Evolutionary conservation across 2,329 filamentous ascomycete genomes (phyloP).

Genomic region (Dactylellina parvicollis): DNA sequence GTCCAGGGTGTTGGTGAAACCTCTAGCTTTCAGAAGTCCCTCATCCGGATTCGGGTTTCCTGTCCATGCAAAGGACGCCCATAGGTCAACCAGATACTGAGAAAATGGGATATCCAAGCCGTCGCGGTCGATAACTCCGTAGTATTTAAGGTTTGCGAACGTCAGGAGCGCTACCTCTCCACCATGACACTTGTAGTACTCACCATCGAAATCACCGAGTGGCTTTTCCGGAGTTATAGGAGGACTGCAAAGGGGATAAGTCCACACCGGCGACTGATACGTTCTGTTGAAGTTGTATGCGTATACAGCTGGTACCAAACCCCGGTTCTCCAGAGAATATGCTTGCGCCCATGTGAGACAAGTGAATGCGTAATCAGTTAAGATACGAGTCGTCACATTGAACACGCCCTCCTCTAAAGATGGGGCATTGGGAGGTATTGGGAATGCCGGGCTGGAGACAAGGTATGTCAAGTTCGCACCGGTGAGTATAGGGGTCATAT

Average conservation of each 20-base stretch:
- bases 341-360: conserved; percentile 61
- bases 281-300: conserved; percentile 62
- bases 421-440: conserved; percentile 33
- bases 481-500: conserved; percentile 36
- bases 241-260: conserved; percentile 59
- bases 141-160: conserved; percentile 60
- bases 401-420: conserved; percentile 57
- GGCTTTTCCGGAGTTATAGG: conserved; percentile 58
- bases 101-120: conserved; percentile 61
- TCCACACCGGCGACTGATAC: conserved; percentile 60
- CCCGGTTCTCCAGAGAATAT: conserved; percentile 59
- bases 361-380: conserved; percentile 60
- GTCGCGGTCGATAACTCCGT: conserved; percentile 59
- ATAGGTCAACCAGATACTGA: conserved; percentile 60
- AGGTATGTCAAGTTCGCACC: conserved; percentile 55
- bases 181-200: conserved; percentile 63
- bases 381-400: conserved; percentile 60
- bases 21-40: conserved; percentile 59
- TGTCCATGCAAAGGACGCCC: conserved; percentile 60
- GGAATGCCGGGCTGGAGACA: conserved; percentile 49
- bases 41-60: conserved; percentile 60
- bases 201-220: conserved; percentile 60
- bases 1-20: conserved; percentile 58
- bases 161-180: conserved; percentile 62
- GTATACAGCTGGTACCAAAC: conserved; percentile 59